Conservation (phyloP, 176 grass and related monocot species). For the Cocos nucifera region DNA sequence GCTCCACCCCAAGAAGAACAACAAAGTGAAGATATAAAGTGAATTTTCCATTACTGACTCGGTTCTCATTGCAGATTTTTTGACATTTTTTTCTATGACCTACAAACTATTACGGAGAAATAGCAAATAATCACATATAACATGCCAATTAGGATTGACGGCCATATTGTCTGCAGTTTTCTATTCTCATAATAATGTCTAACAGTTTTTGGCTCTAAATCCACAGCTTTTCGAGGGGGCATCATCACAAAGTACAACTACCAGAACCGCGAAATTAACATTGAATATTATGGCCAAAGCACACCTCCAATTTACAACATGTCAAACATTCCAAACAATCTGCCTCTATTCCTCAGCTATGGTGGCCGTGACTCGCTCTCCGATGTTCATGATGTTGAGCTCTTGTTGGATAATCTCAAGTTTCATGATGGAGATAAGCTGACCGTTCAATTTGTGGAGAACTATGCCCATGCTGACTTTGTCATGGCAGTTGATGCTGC, state of each 20-base stretch:
- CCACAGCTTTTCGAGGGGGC: constrained; percentile 53
- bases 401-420: constrained; percentile 44
- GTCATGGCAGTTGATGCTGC: constrained; percentile 62
- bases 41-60: too few species aligned
- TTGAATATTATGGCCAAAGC: constrained; percentile 37
- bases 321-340: constrained; percentile 32
- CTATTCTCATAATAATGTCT: background rate
- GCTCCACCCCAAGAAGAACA: too few species aligned
- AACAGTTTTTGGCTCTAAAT: too few species aligned
- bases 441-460: constrained; percentile 44
- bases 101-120: too few species aligned
- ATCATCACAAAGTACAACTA: constrained; percentile 67
- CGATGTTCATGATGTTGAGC: constrained; percentile 40
- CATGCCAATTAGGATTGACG: too few species aligned
- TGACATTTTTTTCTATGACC: too few species aligned
- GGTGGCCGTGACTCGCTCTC: constrained; percentile 62
- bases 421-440: constrained; percentile 36
- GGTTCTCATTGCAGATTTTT: too few species aligned
- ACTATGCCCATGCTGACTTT: constrained; percentile 73
- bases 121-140: too few species aligned
- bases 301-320: constrained; percentile 50
- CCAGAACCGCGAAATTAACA: constrained; percentile 33
- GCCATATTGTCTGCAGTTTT: background rate
- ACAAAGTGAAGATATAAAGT: too few species aligned
- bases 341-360: constrained; percentile 79